These are phyloP conservation scores for Penicillium daleae DNA, from an alignment of 495 filamentous ascomycete genomes.

Conservation along the genomic window DNA sequence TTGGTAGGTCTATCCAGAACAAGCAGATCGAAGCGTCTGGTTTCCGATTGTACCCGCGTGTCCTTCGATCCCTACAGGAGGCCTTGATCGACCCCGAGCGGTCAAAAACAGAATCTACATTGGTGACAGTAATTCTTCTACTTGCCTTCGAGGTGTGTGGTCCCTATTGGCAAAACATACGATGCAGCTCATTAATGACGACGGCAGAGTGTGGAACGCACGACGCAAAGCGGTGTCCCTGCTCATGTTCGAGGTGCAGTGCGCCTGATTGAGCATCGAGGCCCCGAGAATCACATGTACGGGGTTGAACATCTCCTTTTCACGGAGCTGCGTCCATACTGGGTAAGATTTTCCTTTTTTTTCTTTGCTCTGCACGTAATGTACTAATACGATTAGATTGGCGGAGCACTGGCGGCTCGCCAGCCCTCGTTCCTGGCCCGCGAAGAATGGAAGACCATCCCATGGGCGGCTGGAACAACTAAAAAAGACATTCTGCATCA, in stretches of 20 bases:
- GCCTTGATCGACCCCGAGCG: conserved; percentile 46
- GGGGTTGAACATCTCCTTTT: conserved; percentile 51
- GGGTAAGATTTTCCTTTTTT: conserved; percentile 32
- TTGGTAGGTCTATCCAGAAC: conserved; percentile 44
- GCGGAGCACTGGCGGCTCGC: conserved; percentile 38
- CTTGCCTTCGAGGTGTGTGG: conserved; percentile 46
- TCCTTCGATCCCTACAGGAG: conserved; percentile 44
- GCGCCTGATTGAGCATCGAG: conserved; percentile 49
- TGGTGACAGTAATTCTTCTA: conserved; percentile 48
- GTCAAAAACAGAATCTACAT: conserved; percentile 47
- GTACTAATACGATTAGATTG: conserved; percentile 33
- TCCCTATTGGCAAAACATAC: not conserved
- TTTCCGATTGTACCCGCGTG: conserved; percentile 44
- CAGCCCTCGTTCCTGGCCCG: conserved; percentile 41
- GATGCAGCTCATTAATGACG: conserved; percentile 20
- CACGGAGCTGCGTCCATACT: conserved; percentile 49
- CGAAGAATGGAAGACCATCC: conserved; percentile 50
- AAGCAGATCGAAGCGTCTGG: conserved; percentile 44
- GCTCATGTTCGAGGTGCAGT: conserved; percentile 49
- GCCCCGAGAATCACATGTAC: conserved; percentile 49
- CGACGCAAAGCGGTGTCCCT: conserved; percentile 37
- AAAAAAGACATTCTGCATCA: conserved; percentile 49
- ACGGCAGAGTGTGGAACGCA: conserved; percentile 46
- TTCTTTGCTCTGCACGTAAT: not conserved
- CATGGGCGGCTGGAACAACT: conserved; percentile 47